Percentiles rank a stretch among this genome's conserved stretches.
Conservation (phyloP, 2,329 filamentous ascomycete species). For the Botrytis galanthina region DNA sequence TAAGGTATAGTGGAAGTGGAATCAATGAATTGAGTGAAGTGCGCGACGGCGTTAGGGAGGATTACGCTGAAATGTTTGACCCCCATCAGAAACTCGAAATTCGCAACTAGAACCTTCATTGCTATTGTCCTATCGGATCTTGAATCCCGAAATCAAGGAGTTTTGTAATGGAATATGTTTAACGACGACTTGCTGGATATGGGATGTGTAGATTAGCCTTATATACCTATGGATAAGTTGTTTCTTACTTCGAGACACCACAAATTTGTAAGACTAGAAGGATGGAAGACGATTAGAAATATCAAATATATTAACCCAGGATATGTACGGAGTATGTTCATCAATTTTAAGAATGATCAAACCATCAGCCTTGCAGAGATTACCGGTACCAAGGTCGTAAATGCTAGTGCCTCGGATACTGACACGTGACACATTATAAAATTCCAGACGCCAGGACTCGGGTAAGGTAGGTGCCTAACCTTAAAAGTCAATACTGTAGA, state of each 20-base stretch:
- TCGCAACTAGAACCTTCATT: not conserved
- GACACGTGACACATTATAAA: not conserved
- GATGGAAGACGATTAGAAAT: not conserved
- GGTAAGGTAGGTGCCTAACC: not conserved
- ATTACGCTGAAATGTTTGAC: not conserved
- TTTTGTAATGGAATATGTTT: not conserved
- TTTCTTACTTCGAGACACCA: not conserved
- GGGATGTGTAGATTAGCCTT: not conserved
- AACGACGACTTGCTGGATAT: not conserved
- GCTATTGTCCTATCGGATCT: not conserved
- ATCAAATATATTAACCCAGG: not conserved
- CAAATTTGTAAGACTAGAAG: not conserved
- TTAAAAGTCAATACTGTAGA: not conserved
- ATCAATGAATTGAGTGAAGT: not conserved
- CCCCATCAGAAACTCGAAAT: not conserved
- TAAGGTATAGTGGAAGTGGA: not conserved
- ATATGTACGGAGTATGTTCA: not conserved
- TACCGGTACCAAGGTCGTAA: too few species aligned
- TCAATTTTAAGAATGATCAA: not conserved
- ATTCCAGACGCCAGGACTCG: not conserved
- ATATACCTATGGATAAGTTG: not conserved
- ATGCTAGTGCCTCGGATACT: not conserved
- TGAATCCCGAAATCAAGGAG: not conserved
- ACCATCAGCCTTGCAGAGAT: constrained; percentile 11
- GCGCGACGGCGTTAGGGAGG: not conserved